Percentiles rank a stretch among this genome's conserved stretches.
phyloP scores from a whole-genome alignment of 2,329 filamentous ascomycete species.

The Hymenoscyphus fraxineus region DNA sequence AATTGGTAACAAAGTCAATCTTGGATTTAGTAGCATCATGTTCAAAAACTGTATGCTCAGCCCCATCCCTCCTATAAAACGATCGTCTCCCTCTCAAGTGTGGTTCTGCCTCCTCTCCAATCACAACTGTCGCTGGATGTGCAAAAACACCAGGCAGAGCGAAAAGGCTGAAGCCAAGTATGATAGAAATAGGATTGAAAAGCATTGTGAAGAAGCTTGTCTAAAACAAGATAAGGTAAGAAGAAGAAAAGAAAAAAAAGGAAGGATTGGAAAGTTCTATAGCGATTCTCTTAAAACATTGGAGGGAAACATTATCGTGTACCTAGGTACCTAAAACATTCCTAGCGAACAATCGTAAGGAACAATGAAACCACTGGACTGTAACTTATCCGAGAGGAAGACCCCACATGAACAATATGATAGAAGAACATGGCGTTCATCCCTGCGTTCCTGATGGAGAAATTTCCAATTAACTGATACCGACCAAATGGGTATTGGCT shows the following conservation, averaged over 20 bases:
- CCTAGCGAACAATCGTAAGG: background rate
- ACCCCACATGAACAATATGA: background rate
- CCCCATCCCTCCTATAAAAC: slow-evolving; percentile 32
- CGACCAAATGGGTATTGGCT: background rate
- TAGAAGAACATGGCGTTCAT: background rate
- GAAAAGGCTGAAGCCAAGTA: background rate
- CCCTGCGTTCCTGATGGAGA: background rate
- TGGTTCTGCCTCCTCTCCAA: background rate
- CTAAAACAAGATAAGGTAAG: background rate
- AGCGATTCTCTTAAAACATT: background rate
- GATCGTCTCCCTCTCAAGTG: slow-evolving; percentile 26
- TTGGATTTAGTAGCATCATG: slow-evolving; percentile 39
- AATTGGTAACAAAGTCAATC: slow-evolving; percentile 42
- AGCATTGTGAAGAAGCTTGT: background rate
- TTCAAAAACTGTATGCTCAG: slow-evolving; percentile 43
- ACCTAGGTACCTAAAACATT: background rate
- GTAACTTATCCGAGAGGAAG: background rate
- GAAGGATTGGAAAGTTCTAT: background rate
- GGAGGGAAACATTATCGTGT: background rate
- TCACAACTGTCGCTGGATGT: background rate
- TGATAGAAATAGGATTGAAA: background rate
- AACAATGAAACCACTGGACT: background rate
- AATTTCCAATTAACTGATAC: background rate
- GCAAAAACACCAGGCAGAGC: background rate
- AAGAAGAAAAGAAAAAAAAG: background rate